Base-by-base conservation (phyloP, 1,139 yeast species). In the Yamadazyma epiphylla region DNA sequence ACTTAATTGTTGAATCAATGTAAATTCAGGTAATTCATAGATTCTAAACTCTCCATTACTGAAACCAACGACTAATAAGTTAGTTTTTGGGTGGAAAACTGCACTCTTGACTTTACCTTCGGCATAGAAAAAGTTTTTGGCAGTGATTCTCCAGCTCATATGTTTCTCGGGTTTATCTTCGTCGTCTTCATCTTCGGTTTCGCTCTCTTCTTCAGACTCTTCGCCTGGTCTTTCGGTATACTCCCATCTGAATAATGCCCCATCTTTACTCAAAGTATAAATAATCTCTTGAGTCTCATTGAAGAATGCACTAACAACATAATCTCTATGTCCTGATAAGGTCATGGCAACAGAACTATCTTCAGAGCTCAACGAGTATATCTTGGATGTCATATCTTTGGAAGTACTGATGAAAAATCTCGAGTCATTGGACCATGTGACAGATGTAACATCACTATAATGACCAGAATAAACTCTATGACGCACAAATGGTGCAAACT, bases 401-500 rank as follows among this genome's bases (percentile, higher is more conserved):
- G 96, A 84, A 1, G 95, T 74, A 4, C 96, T 77, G 25, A 91
- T 64, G 49, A 91, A 74, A 52, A 88, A 91, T 44, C 96, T 70
- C 5, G 95, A 85, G 56, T 91, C 98, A 22, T 69, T 71, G 0
- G 96, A 86, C 98, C 98, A 91, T 5, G 85, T 71, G 7, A 91
- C 58, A 5, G 86, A 76, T 1, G 78, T 72, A 15, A 94, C 78
- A 42, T 86, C 95, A 31, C 80, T 80, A 53, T 80, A 88, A 60
- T 91, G 98, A 16, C 98, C 99, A 2, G 96, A 87, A 48, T 88
- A 88, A 5, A 85, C 75, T 48, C 95, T 70, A 55, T 86, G 88
- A 43, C 95, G 81, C 24, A 91, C 84, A 59, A 91, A 94, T 11
- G 98, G 99, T 1, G 96, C 94, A 70, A 94, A 91, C 53, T 88